Conservation (phyloP, 2,329 filamentous ascomycete species). For the Pseudopyricularia javanii region DNA sequence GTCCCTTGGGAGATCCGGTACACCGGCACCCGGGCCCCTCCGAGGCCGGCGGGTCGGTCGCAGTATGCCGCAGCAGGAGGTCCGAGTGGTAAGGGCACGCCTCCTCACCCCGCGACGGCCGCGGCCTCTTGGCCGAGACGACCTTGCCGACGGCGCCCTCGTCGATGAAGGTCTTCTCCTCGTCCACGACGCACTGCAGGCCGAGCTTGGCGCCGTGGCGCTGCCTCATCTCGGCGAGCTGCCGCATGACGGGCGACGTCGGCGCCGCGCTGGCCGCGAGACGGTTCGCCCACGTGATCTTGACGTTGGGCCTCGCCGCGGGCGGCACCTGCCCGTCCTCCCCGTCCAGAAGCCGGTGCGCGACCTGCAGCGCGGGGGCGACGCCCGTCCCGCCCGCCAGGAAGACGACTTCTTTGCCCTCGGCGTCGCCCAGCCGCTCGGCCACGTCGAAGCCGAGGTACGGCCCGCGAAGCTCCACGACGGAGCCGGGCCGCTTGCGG, state of each 20-base stretch:
- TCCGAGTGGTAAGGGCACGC: conserved; percentile 13
- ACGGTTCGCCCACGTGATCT: conserved; percentile 75
- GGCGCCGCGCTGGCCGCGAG: conserved; percentile 50
- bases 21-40: conserved; percentile 14
- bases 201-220: conserved; percentile 42
- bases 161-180: conserved; percentile 59
- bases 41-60: conserved; percentile 8
- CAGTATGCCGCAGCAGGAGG: conserved; percentile 12
- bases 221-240: conserved; percentile 51
- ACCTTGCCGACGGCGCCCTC: conserved; percentile 12
- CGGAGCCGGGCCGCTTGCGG: conserved; percentile 45
- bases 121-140: conserved; percentile 7
- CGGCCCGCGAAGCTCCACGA: conserved; percentile 69
- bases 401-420: conserved; percentile 51
- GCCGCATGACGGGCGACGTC: conserved; percentile 39
- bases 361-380: conserved; percentile 76
- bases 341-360: conserved; percentile 43
- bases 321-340: conserved; percentile 6
- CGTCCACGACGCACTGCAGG: conserved; percentile 71
- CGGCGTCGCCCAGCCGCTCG: conserved; percentile 16
- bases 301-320: conserved; percentile 33
- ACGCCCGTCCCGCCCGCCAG: conserved; percentile 89
- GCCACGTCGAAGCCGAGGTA: conserved; percentile 50
- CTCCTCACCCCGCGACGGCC: not conserved
- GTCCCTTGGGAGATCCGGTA: conserved; percentile 21